Evolutionary conservation across 2,329 filamentous ascomycete species (phyloP).

Genomic region (Cladosporium oxysporum): DNA sequence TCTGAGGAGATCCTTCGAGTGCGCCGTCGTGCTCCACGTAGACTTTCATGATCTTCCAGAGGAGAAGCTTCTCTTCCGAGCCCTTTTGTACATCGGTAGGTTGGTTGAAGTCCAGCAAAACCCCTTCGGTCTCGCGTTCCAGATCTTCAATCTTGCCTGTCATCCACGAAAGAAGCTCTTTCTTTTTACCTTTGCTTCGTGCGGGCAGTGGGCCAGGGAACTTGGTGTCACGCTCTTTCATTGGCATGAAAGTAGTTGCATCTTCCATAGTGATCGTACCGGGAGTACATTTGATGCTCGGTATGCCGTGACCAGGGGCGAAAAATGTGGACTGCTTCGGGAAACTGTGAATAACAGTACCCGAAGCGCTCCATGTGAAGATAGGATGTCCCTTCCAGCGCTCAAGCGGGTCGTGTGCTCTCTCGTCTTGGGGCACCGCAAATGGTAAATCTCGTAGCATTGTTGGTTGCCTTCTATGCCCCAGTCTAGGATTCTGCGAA

Average conservation of each 20-base stretch:
- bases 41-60: conserved; percentile 83
- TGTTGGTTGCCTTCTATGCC: conserved; percentile 47
- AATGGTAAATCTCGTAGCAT: conserved; percentile 52
- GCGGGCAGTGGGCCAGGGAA: conserved; percentile 89
- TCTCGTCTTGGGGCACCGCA: conserved; percentile 58
- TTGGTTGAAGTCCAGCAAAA: conserved; percentile 52
- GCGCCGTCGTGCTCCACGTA: conserved; percentile 85
- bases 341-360: conserved; percentile 78
- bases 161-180: conserved; percentile 84
- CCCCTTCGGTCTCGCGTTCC: conserved; percentile 55
- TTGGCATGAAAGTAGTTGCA: conserved; percentile 70
- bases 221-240: conserved; percentile 70
- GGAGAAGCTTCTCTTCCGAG: conserved; percentile 72
- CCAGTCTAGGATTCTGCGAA: neutral
- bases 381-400: conserved; percentile 90
- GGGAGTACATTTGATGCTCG: conserved; percentile 77
- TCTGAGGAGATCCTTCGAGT: conserved; percentile 70
- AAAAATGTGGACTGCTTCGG: conserved; percentile 88
- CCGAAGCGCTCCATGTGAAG: conserved; percentile 85
- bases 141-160: conserved; percentile 71
- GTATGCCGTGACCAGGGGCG: conserved; percentile 68
- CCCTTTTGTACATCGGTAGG: conserved; percentile 67
- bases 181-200: conserved; percentile 94
- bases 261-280: conserved; percentile 80
- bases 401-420: conserved; percentile 71